phyloP scores from a whole-genome alignment of 495 filamentous ascomycete species.

The Niebla homalea region DNA sequence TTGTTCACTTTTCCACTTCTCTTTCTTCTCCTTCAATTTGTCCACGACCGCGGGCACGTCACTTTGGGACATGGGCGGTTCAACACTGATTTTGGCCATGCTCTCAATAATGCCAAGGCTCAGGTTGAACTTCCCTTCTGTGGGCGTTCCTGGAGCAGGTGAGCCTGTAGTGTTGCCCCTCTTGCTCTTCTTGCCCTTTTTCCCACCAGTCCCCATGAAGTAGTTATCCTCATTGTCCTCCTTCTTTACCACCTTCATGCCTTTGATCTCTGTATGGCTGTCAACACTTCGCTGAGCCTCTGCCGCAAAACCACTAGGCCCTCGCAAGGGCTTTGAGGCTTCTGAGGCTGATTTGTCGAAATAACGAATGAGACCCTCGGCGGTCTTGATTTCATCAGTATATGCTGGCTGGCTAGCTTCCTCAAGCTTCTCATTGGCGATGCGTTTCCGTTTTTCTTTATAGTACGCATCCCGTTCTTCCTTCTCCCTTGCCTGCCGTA shows the following conservation, averaged over 20 bases:
- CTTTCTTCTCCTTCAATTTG: conserved; percentile 83
- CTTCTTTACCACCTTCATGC: conserved; percentile 64
- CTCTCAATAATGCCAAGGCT: conserved; percentile 84
- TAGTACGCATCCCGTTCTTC: conserved; percentile 63
- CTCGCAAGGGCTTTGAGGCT: conserved; percentile 29
- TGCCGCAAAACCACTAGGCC: conserved; percentile 58
- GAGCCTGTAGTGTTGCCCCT: conserved; percentile 44
- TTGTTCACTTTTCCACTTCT: conserved; percentile 88
- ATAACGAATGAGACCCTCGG: conserved; percentile 73
- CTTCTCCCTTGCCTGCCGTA: conserved; percentile 64
- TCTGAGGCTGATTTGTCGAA: conserved; percentile 74
- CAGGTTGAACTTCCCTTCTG: conserved; percentile 64
- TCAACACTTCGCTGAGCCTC: conserved; percentile 71
- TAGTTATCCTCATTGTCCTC: conserved; percentile 78
- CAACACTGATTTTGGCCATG: conserved; percentile 66
- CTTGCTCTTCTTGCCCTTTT: conserved; percentile 86
- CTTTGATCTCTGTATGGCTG: conserved; percentile 54
- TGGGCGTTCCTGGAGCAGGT: conserved; percentile 29
- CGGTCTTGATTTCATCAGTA: conserved; percentile 76
- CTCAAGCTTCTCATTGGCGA: conserved; percentile 72
- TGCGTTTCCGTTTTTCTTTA: conserved; percentile 63
- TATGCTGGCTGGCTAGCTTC: conserved; percentile 85
- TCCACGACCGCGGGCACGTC: conserved; percentile 67
- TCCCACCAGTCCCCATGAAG: conserved; percentile 64
- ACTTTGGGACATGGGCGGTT: conserved; percentile 70